phyloP scores from a whole-genome alignment of 2,329 filamentous ascomycete species.

The Alternaria novae-zelandiae region DNA sequence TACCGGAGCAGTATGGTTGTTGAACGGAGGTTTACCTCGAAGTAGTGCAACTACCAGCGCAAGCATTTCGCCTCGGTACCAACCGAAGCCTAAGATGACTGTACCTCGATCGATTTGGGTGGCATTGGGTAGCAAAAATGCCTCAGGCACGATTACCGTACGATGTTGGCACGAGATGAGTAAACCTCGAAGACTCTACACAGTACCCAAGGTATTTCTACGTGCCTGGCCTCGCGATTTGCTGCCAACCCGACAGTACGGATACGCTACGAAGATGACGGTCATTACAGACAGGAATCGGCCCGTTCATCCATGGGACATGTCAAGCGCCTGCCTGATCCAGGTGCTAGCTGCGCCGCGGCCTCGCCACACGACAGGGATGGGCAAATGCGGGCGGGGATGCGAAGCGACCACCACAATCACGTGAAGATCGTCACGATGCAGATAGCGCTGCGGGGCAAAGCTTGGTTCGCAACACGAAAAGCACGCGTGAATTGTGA shows the following conservation, averaged over 20 bases:
- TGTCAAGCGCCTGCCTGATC: conserved; percentile 20
- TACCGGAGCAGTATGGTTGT: neutral
- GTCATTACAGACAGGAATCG: conserved; percentile 16
- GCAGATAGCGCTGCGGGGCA: conserved; percentile 17
- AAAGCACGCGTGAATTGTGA: conserved; percentile 19
- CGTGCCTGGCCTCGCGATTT: neutral
- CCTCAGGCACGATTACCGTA: conserved; percentile 4
- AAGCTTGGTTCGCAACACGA: conserved; percentile 20
- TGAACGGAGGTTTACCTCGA: conserved; percentile 1
- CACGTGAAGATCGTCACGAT: conserved; percentile 18
- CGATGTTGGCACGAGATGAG: neutral
- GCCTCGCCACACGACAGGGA: conserved; percentile 7
- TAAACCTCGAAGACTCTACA: conserved; percentile 6
- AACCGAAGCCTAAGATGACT: conserved; percentile 2
- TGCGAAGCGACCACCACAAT: neutral
- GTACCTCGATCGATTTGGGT: neutral
- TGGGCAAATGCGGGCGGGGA: neutral
- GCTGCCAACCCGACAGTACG: conserved; percentile 6
- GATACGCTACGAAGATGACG: conserved; percentile 14
- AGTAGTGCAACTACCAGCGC: conserved; percentile 4
- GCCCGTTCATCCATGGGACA: conserved; percentile 21
- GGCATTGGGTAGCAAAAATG: neutral
- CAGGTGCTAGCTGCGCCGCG: conserved; percentile 9
- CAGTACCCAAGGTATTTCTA: conserved; percentile 2
- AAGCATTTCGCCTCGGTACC: neutral